Evolutionary conservation across 805 yeast species (phyloP).

Genomic region (Schwanniomyces yamadae): DNA sequence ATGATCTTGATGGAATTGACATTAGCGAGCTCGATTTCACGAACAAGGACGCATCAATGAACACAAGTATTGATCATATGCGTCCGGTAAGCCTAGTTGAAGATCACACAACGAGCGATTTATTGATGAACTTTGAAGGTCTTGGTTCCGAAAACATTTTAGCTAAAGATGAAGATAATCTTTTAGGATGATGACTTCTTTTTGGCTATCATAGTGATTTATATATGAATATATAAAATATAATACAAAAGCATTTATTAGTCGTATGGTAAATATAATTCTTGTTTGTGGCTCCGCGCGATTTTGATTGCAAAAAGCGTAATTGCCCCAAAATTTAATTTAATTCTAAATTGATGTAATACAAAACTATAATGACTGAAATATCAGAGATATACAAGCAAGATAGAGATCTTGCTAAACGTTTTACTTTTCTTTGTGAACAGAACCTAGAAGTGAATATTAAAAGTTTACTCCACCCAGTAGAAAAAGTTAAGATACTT

Average conservation of each 20-base stretch:
- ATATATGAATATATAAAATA: slow-evolving; percentile 1
- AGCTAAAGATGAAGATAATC: slow-evolving; percentile 9
- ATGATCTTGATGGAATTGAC: slow-evolving; percentile 18
- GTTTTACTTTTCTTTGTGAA: too few species aligned
- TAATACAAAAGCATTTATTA: background rate
- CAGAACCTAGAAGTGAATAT: too few species aligned
- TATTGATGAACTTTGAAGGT: slow-evolving; percentile 12
- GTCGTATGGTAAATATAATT: background rate
- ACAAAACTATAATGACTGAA: too few species aligned
- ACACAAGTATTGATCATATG: slow-evolving; percentile 1
- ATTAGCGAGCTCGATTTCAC: background rate
- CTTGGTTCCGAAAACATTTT: slow-evolving; percentile 13
- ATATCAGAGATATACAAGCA: too few species aligned
- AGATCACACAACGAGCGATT: slow-evolving; percentile 4
- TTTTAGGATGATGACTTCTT: slow-evolving; percentile 1
- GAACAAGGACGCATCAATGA: background rate
- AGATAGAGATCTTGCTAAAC: too few species aligned
- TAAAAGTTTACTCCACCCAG: background rate
- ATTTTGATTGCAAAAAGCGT: too few species aligned
- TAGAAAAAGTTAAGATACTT: background rate
- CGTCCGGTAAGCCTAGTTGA: slow-evolving; percentile 5
- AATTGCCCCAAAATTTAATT: too few species aligned
- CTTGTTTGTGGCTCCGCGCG: too few species aligned
- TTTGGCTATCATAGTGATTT: background rate
- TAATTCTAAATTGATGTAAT: too few species aligned